Percentiles rank a stretch among this genome's conserved stretches.
phyloP scores from a whole-genome alignment of 1,139 yeast species.

The Yarrowia galli region DNA sequence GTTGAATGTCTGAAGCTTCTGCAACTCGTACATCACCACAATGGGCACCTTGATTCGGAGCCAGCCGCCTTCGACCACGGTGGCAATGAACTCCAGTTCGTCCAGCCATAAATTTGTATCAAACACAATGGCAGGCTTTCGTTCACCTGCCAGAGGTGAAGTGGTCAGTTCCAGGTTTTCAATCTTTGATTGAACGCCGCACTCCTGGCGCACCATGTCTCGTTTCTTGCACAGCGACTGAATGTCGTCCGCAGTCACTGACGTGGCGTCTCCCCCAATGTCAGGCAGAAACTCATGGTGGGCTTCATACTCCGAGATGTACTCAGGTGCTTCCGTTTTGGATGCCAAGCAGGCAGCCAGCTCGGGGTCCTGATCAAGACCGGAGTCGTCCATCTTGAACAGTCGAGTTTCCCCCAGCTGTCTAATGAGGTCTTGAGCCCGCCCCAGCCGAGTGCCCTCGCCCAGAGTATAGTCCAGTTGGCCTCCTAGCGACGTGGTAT shows the following conservation, averaged over 20 bases:
- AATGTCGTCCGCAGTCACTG: conserved; percentile 11
- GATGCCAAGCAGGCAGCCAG: conserved; percentile 3
- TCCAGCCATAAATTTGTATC: conserved; percentile 26
- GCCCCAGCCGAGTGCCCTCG: conserved; percentile 4
- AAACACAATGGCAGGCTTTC: conserved; percentile 14
- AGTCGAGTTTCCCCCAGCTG: conserved; percentile 5
- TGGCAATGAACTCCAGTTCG: conserved; percentile 13
- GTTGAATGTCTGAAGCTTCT: conserved; percentile 33
- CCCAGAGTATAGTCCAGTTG: conserved; percentile 32
- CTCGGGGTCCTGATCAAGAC: conserved; percentile 16
- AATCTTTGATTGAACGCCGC: conserved; percentile 30
- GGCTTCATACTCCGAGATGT: conserved; percentile 23
- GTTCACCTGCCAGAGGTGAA: conserved; percentile 27
- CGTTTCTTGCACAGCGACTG: conserved; percentile 32
- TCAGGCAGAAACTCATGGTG: conserved; percentile 33
- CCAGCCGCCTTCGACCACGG: conserved; percentile 20
- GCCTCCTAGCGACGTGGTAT: conserved; percentile 22
- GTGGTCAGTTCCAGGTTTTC: conserved; percentile 25
- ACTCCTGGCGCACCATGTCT: conserved; percentile 32
- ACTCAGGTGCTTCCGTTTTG: conserved; percentile 1
- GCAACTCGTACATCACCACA: conserved; percentile 24
- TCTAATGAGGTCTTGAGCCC: conserved; percentile 26
- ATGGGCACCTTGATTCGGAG: conserved; percentile 29
- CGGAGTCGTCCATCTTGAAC: conserved; percentile 9
- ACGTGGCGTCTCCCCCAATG: conserved; percentile 3